These are phyloP conservation scores for Durusdinium trenchii DNA, from an alignment of 73 alveolate species.

Conservation along the genomic window DNA sequence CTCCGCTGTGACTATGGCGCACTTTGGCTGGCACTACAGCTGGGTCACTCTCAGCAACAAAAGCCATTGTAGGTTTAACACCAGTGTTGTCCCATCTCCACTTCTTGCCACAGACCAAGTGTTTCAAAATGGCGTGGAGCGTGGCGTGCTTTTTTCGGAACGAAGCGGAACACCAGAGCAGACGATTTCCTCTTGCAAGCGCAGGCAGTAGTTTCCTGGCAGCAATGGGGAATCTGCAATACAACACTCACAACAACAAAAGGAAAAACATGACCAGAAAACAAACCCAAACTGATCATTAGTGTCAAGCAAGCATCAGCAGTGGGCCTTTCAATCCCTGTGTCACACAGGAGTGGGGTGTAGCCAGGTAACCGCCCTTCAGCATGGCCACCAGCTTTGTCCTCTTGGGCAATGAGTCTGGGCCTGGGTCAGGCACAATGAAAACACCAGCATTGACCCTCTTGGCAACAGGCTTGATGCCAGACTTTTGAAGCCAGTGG, in stretches of 20 bases:
- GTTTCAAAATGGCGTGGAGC: background rate
- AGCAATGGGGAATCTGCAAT: background rate
- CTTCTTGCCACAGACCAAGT: background rate
- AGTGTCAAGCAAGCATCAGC: background rate
- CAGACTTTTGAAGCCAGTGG: background rate
- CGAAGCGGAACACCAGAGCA: background rate
- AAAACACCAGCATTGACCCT: conserved; percentile 10
- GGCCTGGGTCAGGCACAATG: background rate
- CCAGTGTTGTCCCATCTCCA: background rate
- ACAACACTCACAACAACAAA: background rate
- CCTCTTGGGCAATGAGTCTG: background rate
- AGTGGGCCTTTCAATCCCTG: background rate
- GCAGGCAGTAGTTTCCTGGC: conserved; percentile 31
- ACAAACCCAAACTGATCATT: background rate
- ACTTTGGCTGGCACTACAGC: background rate
- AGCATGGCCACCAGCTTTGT: conserved; percentile 12
- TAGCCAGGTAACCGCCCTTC: conserved; percentile 22
- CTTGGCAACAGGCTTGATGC: background rate
- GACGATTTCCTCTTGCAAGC: background rate
- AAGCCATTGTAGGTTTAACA: background rate
- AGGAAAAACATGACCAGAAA: background rate
- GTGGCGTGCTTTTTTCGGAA: background rate
- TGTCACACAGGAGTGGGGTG: background rate
- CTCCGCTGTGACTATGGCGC: background rate
- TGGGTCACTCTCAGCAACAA: background rate